These are phyloP conservation scores for Fabrea salina DNA, from an alignment of 169 alveolate genomes.

Conservation along the genomic window DNA sequence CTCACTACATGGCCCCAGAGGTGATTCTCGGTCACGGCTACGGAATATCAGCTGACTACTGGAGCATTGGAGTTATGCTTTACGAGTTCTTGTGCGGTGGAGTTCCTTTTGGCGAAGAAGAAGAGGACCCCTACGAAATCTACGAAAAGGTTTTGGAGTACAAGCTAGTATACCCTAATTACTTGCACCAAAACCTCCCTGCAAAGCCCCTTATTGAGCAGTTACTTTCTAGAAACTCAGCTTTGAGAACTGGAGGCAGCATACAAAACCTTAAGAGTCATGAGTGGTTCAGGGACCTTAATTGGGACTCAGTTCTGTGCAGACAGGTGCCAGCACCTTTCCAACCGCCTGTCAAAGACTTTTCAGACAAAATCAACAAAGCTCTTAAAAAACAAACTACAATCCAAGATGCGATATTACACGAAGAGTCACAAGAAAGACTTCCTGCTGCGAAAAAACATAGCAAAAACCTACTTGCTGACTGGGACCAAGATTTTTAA, in stretches of 20 bases:
- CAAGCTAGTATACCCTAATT: conserved; percentile 36
- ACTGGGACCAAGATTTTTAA: conserved; percentile 31
- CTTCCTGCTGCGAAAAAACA: neutral
- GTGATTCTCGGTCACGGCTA: conserved; percentile 66
- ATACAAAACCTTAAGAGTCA: neutral
- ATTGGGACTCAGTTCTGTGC: conserved; percentile 14
- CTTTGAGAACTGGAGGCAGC: conserved; percentile 32
- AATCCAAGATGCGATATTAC: neutral
- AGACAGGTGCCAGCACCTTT: neutral
- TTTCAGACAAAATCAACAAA: neutral
- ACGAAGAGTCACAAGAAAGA: neutral
- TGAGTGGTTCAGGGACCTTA: neutral
- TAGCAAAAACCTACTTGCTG: neutral
- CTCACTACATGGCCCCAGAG: conserved; percentile 83
- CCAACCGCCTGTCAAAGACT: neutral
- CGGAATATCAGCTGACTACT: conserved; percentile 59
- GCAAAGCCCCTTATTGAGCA: conserved; percentile 29
- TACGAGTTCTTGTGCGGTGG: conserved; percentile 81
- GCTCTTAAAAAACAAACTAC: neutral
- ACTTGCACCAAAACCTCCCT: neutral
- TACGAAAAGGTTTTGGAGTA: conserved; percentile 49
- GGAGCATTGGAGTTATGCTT: conserved; percentile 78
- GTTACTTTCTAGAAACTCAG: conserved; percentile 8
- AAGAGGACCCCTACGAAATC: conserved; percentile 58
- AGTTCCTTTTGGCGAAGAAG: conserved; percentile 73